A percentile compares a stretch with the other conserved stretches of the same genome.
These are phyloP conservation scores for Carallia pectinifolia DNA, from an alignment of 345 rosid species.

Conservation along the genomic window DNA sequence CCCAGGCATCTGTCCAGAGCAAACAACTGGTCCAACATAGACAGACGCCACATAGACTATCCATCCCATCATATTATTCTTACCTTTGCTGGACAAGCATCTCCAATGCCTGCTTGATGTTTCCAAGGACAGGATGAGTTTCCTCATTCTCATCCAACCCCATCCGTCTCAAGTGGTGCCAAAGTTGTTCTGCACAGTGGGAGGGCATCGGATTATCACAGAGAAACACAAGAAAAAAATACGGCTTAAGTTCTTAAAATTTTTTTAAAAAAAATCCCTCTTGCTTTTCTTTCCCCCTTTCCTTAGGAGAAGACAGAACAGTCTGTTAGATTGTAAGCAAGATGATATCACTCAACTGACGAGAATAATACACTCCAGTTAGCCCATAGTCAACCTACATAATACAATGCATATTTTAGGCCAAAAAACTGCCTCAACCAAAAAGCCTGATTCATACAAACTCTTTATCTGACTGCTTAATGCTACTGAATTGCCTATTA, in stretches of 20 bases:
- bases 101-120: conserved; percentile 72
- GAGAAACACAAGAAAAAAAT: not conserved
- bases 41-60: not conserved
- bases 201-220: too few species aligned
- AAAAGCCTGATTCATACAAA: not conserved
- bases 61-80: conserved; percentile 12
- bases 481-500: not conserved
- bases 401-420: not conserved
- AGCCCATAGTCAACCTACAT: not conserved
- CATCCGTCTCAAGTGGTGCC: conserved; percentile 77
- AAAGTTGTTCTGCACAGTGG: conserved; percentile 57
- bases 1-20: conserved; percentile 1
- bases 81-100: conserved; percentile 83
- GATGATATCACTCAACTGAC: not conserved
- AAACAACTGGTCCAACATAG: not conserved
- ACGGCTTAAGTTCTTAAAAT: too few species aligned
- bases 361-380: not conserved
- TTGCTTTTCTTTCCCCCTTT: not conserved
- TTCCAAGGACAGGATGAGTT: conserved; percentile 70
- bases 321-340: not conserved
- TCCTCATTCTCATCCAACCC: conserved; percentile 64
- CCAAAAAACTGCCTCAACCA: not conserved
- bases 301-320: not conserved
- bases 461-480: not conserved
- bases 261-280: too few species aligned